Conservation (phyloP, 192 early-diverging fungal genomes). For the Gaertneriomyces sp. region DNA sequence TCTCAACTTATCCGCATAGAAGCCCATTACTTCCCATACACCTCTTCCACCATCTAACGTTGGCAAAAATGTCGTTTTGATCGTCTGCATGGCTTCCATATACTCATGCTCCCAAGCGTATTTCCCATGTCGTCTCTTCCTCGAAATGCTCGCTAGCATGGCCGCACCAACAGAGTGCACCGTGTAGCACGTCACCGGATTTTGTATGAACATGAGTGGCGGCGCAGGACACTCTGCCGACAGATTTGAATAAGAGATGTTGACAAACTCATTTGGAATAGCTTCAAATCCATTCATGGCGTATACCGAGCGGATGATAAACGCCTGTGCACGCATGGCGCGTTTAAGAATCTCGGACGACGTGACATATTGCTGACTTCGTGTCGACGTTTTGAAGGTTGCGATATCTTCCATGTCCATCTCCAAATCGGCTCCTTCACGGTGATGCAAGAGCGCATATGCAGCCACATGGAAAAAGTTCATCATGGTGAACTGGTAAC, state of each 20-base stretch:
- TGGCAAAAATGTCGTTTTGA: constrained; percentile 11
- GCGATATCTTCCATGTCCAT: background rate
- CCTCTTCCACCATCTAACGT: constrained; percentile 11
- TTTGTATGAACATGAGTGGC: constrained; percentile 14
- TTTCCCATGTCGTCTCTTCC: background rate
- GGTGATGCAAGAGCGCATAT: constrained; percentile 18
- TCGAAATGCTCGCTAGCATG: background rate
- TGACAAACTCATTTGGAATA: constrained; percentile 8
- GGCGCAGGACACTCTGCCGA: constrained; percentile 11
- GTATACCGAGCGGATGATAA: constrained; percentile 20
- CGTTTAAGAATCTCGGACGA: constrained; percentile 12
- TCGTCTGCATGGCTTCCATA: background rate
- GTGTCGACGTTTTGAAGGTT: constrained; percentile 3
- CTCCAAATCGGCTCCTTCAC: constrained; percentile 10
- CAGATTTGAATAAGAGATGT: background rate
- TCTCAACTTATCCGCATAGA: constrained; percentile 15
- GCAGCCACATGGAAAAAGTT: constrained; percentile 12
- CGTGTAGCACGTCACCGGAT: constrained; percentile 17
- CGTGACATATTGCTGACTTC: background rate
- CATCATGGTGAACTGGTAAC: constrained; percentile 20
- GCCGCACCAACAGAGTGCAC: constrained; percentile 3
- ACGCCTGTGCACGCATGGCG: constrained; percentile 12
- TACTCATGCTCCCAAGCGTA: background rate
- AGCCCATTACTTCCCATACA: constrained; percentile 9
- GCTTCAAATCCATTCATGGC: constrained; percentile 22